Evolutionary conservation across 2,329 filamentous ascomycete species (phyloP).

Genomic region (Diplodia mutila): DNA sequence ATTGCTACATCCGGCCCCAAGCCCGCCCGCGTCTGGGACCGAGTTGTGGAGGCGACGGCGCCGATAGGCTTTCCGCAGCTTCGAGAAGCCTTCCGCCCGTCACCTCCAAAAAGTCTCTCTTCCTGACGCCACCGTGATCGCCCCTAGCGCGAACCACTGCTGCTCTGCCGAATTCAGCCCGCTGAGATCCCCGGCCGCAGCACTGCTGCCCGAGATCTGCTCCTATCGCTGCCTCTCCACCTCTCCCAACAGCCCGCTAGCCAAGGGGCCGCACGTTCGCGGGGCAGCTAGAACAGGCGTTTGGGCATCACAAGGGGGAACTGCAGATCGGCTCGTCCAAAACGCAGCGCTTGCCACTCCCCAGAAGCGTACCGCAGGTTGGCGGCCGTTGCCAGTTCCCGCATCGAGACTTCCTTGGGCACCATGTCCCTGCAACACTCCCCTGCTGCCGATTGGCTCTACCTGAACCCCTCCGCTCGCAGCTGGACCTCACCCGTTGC

Average conservation of each 20-base stretch:
- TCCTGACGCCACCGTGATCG: slow-evolving; percentile 14
- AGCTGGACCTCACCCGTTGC: slow-evolving; percentile 29
- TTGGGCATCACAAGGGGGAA: slow-evolving; percentile 8
- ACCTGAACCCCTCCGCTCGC: slow-evolving; percentile 35
- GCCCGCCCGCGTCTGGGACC: neutral
- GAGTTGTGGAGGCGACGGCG: slow-evolving; percentile 9
- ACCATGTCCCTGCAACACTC: slow-evolving; percentile 6
- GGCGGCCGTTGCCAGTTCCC: neutral
- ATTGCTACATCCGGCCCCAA: slow-evolving; percentile 1
- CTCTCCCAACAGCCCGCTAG: neutral
- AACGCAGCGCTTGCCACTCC: neutral
- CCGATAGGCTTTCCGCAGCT: neutral
- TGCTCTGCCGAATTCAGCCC: slow-evolving; percentile 9
- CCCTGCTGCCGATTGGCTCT: slow-evolving; percentile 29
- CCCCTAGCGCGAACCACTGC: slow-evolving; percentile 21
- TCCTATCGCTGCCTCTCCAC: too few species aligned
- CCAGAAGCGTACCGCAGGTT: neutral
- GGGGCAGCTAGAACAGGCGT: slow-evolving; percentile 4
- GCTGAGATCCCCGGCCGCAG: neutral
- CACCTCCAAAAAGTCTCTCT: neutral
- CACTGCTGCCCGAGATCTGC: slow-evolving; percentile 19
- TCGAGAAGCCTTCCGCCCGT: neutral
- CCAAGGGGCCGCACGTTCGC: neutral
- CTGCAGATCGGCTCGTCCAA: neutral
- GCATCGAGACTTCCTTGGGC: slow-evolving; percentile 1